A percentile compares a stretch with the other conserved stretches of the same genome.
Conservation (phyloP, 805 yeast species). For the Wickerhamomyces tratensis region DNA sequence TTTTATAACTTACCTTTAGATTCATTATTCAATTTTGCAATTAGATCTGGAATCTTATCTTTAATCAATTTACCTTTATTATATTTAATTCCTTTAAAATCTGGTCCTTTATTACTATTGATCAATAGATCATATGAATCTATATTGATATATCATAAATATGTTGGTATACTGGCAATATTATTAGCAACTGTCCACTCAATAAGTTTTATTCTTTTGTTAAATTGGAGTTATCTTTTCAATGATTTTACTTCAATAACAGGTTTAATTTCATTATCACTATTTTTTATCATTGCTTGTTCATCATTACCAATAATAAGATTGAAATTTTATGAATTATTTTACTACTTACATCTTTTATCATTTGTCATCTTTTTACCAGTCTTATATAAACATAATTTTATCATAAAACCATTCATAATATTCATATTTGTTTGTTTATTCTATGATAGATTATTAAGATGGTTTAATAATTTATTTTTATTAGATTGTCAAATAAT, state of each 20-base stretch:
- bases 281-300: slow-evolving; percentile 6
- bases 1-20: slow-evolving; percentile 11
- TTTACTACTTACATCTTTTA: slow-evolving; percentile 11
- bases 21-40: slow-evolving; percentile 15
- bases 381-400: slow-evolving; percentile 15
- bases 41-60: slow-evolving; percentile 16
- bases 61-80: slow-evolving; percentile 17
- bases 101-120: slow-evolving; percentile 14
- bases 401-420: slow-evolving; percentile 16
- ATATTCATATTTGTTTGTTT: slow-evolving; percentile 7
- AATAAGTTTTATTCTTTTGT: slow-evolving; percentile 7
- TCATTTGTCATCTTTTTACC: slow-evolving; percentile 14
- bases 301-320: slow-evolving; percentile 10
- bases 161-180: slow-evolving; percentile 12
- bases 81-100: slow-evolving; percentile 17
- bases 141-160: slow-evolving; percentile 16
- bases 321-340: slow-evolving; percentile 10
- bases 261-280: slow-evolving; percentile 7
- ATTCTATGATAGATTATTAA: slow-evolving; percentile 10
- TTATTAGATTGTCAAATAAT: slow-evolving; percentile 6
- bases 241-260: slow-evolving; percentile 4
- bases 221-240: slow-evolving; percentile 13
- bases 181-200: slow-evolving; percentile 11
- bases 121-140: slow-evolving; percentile 13
- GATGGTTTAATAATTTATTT: slow-evolving; percentile 10